phyloP scores from a whole-genome alignment of 805 yeast species.

The Helenozyma baotianmanensis region DNA sequence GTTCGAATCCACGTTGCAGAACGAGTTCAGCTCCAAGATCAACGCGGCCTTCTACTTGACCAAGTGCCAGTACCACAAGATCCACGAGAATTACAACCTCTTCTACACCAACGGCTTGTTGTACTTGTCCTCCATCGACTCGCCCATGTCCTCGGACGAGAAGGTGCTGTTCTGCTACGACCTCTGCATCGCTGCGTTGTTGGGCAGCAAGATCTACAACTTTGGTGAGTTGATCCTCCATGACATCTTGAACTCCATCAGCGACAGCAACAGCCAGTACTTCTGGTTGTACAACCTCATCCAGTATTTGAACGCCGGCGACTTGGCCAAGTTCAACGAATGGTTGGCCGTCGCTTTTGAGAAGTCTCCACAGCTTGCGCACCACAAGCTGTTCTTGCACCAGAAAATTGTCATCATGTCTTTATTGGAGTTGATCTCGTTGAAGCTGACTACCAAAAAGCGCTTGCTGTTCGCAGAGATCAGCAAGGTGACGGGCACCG shows the following conservation, averaged over 20 bases:
- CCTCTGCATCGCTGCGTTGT: slow-evolving; percentile 76
- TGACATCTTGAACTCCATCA: slow-evolving; percentile 61
- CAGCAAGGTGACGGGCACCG: slow-evolving; percentile 59
- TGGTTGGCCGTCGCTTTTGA: slow-evolving; percentile 35
- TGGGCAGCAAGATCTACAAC: slow-evolving; percentile 90
- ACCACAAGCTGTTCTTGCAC: slow-evolving; percentile 62
- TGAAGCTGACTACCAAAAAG: slow-evolving; percentile 69
- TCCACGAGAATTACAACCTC: slow-evolving; percentile 70
- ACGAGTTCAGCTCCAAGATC: slow-evolving; percentile 46
- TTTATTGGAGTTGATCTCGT: slow-evolving; percentile 79
- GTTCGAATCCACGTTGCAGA: slow-evolving; percentile 43
- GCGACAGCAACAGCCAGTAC: slow-evolving; percentile 40
- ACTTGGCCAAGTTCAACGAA: slow-evolving; percentile 60
- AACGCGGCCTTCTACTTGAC: slow-evolving; percentile 82
- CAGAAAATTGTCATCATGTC: slow-evolving; percentile 93
- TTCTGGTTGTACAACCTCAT: slow-evolving; percentile 72
- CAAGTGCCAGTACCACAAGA: slow-evolving; percentile 69
- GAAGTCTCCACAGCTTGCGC: slow-evolving; percentile 52
- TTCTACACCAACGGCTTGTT: slow-evolving; percentile 79
- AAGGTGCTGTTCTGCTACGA: slow-evolving; percentile 56
- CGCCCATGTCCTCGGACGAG: slow-evolving; percentile 35
- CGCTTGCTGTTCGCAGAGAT: slow-evolving; percentile 70
- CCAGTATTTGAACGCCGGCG: slow-evolving; percentile 70
- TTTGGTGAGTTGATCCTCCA: slow-evolving; percentile 93
- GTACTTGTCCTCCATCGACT: slow-evolving; percentile 69